A percentile compares a stretch with the other conserved stretches of the same genome.
phyloP scores from a whole-genome alignment of 192 early-diverging fungal species.

The Phycomyces blakesleeanus region DNA sequence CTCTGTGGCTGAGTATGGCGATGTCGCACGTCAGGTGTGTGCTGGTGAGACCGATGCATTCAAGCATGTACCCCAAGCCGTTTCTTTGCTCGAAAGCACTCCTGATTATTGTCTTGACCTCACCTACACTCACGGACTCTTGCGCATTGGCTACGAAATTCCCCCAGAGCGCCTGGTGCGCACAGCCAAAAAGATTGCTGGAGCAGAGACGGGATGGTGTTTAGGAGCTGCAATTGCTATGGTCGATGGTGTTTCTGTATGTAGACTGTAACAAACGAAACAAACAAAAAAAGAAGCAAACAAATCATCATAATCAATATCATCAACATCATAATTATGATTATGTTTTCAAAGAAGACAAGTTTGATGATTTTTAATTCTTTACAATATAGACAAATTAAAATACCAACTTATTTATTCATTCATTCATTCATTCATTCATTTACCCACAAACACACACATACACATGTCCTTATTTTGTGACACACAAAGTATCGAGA shows the following conservation, averaged over 20 bases:
- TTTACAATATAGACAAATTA: too few species aligned
- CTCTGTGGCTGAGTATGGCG: conserved; percentile 63
- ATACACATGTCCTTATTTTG: too few species aligned
- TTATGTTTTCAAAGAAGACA: too few species aligned
- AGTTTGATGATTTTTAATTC: too few species aligned
- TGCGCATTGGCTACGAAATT: conserved; percentile 84
- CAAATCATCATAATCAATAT: too few species aligned
- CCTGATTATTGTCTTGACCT: conserved; percentile 89
- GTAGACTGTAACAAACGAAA: conserved; percentile 20
- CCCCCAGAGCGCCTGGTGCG: conserved; percentile 62
- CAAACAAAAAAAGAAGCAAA: background rate
- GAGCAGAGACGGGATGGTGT: conserved; percentile 95
- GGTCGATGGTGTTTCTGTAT: conserved; percentile 51
- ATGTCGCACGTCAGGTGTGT: conserved; percentile 70
- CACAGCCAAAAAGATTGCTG: conserved; percentile 88
- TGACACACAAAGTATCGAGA: too few species aligned
- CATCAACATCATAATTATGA: too few species aligned
- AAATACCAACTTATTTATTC: too few species aligned
- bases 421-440: too few species aligned
- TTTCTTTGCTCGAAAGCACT: conserved; percentile 40
- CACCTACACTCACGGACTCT: conserved; percentile 80
- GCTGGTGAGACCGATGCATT: conserved; percentile 38
- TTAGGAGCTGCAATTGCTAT: conserved; percentile 88
- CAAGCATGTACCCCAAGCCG: conserved; percentile 53
- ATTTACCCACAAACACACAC: too few species aligned